Conservation (phyloP, 2,329 filamentous ascomycete species). For the Exophiala bonariae region DNA sequence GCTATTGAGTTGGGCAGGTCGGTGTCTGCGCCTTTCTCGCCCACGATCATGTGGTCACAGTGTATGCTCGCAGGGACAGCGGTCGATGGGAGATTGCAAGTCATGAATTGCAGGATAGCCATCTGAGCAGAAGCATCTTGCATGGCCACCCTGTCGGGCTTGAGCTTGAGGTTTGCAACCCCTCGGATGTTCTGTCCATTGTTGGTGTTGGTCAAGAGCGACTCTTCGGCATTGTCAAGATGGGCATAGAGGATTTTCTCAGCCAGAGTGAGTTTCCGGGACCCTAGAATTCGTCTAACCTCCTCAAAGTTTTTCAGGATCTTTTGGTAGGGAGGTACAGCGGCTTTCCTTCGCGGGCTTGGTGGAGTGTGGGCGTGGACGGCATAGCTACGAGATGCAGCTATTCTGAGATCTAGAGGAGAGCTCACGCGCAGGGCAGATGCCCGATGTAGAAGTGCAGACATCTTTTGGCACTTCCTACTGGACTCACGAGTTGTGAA, state of each 20-base stretch:
- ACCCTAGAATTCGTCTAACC: conserved; percentile 72
- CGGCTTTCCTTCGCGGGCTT: conserved; percentile 21
- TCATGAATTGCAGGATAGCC: conserved; percentile 98
- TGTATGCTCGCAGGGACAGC: conserved; percentile 97
- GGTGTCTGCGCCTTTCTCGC: conserved; percentile 81
- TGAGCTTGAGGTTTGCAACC: conserved; percentile 90
- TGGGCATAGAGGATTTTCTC: conserved; percentile 99
- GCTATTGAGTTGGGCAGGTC: conserved; percentile 83
- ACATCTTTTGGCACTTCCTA: conserved; percentile 10
- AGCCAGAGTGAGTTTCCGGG: conserved; percentile 74
- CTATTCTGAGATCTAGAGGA: conserved; percentile 19
- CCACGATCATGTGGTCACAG: conserved; percentile 98
- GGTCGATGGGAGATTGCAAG: conserved; percentile 82
- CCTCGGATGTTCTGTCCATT: conserved; percentile 83
- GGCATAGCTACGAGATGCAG: conserved; percentile 22
- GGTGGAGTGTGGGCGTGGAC: conserved; percentile 16
- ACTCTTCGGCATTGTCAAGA: conserved; percentile 84
- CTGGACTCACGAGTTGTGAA: background rate
- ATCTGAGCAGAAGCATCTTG: conserved; percentile 98
- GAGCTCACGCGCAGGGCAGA: conserved; percentile 19
- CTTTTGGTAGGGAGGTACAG: conserved; percentile 75
- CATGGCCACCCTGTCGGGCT: conserved; percentile 97
- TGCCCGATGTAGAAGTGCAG: conserved; percentile 18
- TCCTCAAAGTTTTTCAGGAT: conserved; percentile 74
- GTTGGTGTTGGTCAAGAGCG: conserved; percentile 76